phyloP scores from a whole-genome alignment of 139 green algal genomes.

The Tetradesmus lagerheimii region DNA sequence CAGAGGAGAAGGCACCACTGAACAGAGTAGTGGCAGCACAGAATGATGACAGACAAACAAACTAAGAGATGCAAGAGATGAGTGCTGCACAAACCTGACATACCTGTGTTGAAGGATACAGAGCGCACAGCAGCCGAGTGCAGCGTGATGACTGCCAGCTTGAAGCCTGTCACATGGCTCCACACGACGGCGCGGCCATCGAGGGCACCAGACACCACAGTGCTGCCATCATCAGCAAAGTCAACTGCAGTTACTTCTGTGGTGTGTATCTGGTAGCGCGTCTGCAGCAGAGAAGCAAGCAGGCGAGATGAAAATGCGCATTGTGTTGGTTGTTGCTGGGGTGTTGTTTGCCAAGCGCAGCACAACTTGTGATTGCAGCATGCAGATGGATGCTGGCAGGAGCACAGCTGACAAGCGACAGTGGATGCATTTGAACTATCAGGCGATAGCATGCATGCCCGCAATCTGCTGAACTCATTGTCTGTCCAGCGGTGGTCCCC shows the following conservation, averaged over 20 bases:
- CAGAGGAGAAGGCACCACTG: neutral
- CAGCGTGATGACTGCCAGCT: conserved; percentile 34
- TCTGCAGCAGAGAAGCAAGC: conserved; percentile 1
- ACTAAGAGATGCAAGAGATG: neutral
- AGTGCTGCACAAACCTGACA: neutral
- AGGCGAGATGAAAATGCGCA: neutral
- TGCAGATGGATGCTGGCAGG: too few relatives aligned
- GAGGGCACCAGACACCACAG: conserved; percentile 8
- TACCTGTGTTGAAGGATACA: conserved; percentile 34
- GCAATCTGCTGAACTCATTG: too few relatives aligned
- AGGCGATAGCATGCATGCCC: too few relatives aligned
- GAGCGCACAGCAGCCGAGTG: conserved; percentile 1
- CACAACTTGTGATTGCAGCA: too few relatives aligned
- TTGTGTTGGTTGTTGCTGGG: too few relatives aligned
- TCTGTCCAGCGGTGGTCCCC: too few relatives aligned
- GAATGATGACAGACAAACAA: neutral
- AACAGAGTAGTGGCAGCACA: neutral
- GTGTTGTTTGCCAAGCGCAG: too few relatives aligned
- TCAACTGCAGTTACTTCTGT: conserved; percentile 24
- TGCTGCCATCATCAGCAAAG: conserved; percentile 9
- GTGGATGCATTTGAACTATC: too few relatives aligned
- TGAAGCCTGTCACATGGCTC: conserved; percentile 42
- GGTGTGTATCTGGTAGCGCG: conserved; percentile 42
- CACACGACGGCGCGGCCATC: conserved; percentile 41
- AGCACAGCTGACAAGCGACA: too few relatives aligned